Conservation (phyloP, 257 asterid species). For the Plantago major region DNA sequence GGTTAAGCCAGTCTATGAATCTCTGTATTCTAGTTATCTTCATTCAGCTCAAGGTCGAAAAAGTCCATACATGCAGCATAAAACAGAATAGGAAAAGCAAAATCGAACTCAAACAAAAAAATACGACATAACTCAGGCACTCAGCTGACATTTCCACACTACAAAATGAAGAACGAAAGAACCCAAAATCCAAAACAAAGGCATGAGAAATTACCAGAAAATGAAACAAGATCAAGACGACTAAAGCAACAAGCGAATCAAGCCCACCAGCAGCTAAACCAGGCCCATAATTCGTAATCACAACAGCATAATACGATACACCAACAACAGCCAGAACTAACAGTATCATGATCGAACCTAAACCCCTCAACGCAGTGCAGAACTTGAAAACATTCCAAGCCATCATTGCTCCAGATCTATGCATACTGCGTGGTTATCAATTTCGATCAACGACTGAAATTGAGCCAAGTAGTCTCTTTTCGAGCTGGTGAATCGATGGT, state of each 20-base stretch:
- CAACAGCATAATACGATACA: slow-evolving; percentile 89
- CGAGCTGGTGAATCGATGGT: neutral
- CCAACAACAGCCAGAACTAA: slow-evolving; percentile 93
- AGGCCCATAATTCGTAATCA: slow-evolving; percentile 80
- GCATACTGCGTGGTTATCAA: slow-evolving; percentile 35
- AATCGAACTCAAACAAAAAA: neutral
- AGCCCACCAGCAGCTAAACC: slow-evolving; percentile 63
- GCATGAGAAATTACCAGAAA: slow-evolving; percentile 49
- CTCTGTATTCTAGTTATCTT: no score
- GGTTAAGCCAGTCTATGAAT: no score
- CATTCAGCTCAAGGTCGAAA: no score
- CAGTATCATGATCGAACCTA: slow-evolving; percentile 96
- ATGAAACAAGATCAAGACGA: slow-evolving; percentile 72
- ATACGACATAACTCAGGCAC: neutral
- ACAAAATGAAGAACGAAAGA: slow-evolving; percentile 1
- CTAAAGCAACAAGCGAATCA: slow-evolving; percentile 55
- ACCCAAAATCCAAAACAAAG: neutral
- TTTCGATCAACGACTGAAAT: slow-evolving; percentile 2
- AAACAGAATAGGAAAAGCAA: neutral
- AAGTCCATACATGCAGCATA: no score
- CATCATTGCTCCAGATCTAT: slow-evolving; percentile 98
- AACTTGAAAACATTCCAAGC: slow-evolving; percentile 99
- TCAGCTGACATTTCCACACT: slow-evolving; percentile 8
- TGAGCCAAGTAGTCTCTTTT: neutral
- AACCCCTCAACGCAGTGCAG: slow-evolving; percentile 87